phyloP scores from a whole-genome alignment of 2,329 filamentous ascomycete species.

The Diaporthe longicolla region DNA sequence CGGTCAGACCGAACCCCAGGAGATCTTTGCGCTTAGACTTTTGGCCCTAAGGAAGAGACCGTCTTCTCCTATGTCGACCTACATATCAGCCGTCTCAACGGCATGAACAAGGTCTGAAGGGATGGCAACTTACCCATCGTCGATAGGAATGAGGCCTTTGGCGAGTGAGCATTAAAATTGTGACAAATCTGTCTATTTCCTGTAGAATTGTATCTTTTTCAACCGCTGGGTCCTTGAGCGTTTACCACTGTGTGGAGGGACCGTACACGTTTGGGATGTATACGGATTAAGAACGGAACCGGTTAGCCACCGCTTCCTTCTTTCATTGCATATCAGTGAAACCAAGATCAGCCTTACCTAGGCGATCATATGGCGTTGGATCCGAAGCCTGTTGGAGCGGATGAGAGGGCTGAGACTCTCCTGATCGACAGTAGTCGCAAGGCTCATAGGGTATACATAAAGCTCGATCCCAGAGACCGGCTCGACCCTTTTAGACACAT shows the following conservation, averaged over 20 bases:
- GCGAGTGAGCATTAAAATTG: too few species aligned
- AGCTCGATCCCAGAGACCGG: neutral
- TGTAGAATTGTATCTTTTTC: too few species aligned
- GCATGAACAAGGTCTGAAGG: neutral
- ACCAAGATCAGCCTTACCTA: too few species aligned
- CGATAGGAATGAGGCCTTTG: too few species aligned
- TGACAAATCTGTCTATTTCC: too few species aligned
- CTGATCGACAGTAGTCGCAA: slow-evolving; percentile 25
- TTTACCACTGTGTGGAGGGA: too few species aligned
- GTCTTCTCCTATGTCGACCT: neutral
- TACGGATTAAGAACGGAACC: too few species aligned
- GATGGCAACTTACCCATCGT: too few species aligned
- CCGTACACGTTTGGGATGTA: too few species aligned
- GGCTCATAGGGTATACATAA: slow-evolving; percentile 24
- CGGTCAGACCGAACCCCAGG: neutral
- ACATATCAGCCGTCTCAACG: neutral
- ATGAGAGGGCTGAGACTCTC: neutral
- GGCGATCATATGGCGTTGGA: neutral
- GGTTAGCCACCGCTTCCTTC: too few species aligned
- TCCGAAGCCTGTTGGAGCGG: neutral
- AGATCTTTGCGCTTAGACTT: neutral
- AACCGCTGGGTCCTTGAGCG: too few species aligned
- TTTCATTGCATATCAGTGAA: too few species aligned
- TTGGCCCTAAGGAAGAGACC: neutral
- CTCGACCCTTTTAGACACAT: slow-evolving; percentile 37